A percentile compares a stretch with the other conserved stretches of the same genome.
Conservation (phyloP, 2,329 filamentous ascomycete genomes). For the Cytospora piceicola region DNA sequence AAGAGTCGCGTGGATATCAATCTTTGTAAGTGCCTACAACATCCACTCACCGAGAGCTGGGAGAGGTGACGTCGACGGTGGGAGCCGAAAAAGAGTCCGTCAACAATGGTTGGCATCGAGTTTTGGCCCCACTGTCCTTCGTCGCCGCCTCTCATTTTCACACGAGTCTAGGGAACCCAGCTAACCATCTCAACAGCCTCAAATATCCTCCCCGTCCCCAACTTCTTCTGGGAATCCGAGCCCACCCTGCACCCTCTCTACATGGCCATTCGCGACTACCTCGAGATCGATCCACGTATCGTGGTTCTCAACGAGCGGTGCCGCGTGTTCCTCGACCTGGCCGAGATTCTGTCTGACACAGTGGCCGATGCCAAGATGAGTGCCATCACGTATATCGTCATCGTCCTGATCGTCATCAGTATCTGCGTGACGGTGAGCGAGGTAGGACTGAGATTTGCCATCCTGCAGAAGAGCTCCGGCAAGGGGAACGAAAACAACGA, state of each 20-base stretch:
- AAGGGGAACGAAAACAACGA: constrained; percentile 7
- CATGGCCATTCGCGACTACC: constrained; percentile 90
- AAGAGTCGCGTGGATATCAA: constrained; percentile 97
- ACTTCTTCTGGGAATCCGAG: constrained; percentile 98
- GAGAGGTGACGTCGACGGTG: background rate
- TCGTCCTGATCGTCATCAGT: constrained; percentile 86
- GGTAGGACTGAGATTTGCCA: constrained; percentile 82
- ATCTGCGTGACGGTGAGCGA: constrained; percentile 91
- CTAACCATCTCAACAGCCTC: constrained; percentile 62
- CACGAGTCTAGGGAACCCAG: background rate
- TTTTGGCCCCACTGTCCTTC: background rate
- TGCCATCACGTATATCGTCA: constrained; percentile 96
- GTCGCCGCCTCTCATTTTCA: background rate
- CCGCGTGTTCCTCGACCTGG: constrained; percentile 92
- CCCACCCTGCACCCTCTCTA: constrained; percentile 94
- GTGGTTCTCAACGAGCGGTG: constrained; percentile 97
- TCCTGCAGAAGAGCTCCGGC: constrained; percentile 55
- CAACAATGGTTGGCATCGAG: too few relatives aligned
- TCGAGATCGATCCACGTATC: constrained; percentile 95
- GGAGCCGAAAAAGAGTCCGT: too few relatives aligned
- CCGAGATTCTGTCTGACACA: constrained; percentile 90
- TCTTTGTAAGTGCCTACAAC: constrained; percentile 68
- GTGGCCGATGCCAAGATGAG: constrained; percentile 97
- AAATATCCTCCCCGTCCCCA: constrained; percentile 93
- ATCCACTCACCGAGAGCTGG: background rate